Evolutionary conservation across 495 filamentous ascomycete genomes (phyloP), one percentile per base, ranked within the genome.

Genomic region (Xylaria longipes): DNA sequence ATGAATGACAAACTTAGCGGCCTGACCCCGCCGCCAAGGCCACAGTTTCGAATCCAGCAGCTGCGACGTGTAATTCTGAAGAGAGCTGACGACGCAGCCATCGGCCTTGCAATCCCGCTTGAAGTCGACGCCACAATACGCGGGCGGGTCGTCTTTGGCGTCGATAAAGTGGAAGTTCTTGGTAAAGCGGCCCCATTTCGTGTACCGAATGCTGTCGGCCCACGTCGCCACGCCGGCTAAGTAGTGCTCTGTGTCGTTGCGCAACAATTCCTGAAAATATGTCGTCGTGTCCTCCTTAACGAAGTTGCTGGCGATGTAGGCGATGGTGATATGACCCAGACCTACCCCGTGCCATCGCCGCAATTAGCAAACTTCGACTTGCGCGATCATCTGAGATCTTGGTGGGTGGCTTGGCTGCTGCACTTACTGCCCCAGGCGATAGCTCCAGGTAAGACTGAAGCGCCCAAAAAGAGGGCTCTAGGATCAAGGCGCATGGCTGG

Each of bases 141-240:
- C 48, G 0, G 91, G 91, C 46, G 91, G 91, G 67, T 79, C 73
- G 83, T 93, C 91, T 60, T 89, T 82, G 14, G 91, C 89, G 76
- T 93, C 91, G 80, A 93, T 92, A 83, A 86, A 93, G 81, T 93
- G 91, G 79, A 90, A 89, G 22, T 83, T 83, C n/a, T 80, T 81
- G 11, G 83, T 85, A 78, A 87, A 91, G 43, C 80, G 81, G 22
- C 88, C 87, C 72, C 82, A 88, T 73, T 85, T 82, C 14, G 87
- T 88, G 78, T 90, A 89, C 33, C 87, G 82, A 75, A 88, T 85
- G 63, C 82, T 84, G 79, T 91, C 90, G 17, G 90, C 88, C 90
- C 90, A 92, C 3, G 87, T 89, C 2, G 90, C 87, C 15, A 90
- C 85, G 56, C 83, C 82, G 48, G 88, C 87, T 57, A 91, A 84